Evolutionary conservation across 345 rosid species (phyloP), one percentile per base, ranked within the genome.

Genomic region (Raphanus raphanistrum): DNA sequence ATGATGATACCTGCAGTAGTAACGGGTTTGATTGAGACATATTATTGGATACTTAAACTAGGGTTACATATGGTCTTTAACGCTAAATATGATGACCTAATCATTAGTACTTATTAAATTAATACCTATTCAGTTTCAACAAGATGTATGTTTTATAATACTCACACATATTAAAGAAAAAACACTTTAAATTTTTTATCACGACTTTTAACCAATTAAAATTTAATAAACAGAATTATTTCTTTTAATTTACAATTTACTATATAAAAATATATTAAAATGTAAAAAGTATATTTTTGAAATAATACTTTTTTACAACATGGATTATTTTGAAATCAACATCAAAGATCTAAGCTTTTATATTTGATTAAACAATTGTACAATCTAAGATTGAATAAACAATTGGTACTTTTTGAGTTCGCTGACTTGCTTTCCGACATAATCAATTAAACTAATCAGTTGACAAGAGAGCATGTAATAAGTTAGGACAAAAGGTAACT

Each of bases 1-100:
- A 93, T 1, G 98, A 93, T 4, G 99, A 91, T 8, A 91, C 88
- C 97, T 96, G 90, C 9, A 5, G 29, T 65, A 16, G 76, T 16
- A 8, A 48, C 2, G 26, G 2, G 17, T 13, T 16, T 50, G 8
- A n/a, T 48, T 52, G 6, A 52, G 26, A 16, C 16, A 16, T 6
- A n/a, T 13, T 45, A 3, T 1, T 50, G 15, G 16, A 5, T n/a
- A 45, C 55, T 48, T 25, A 35, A 33, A 54, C 32, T 66, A 43
- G 11, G 63, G 4, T 58, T 4, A 27, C 63, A 67, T 35, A 66
- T 50, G 35, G 26, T 8, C 10, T 27, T 5, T 4, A 55, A 28
- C 63, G 26, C 25, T 64, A 55, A 64, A 64, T 21, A 10, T 5
- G 16, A 32, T 29, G 17, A 65, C 3, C 74, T 43, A 72, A 72